Conservation (phyloP, 306 rosid genomes). For the Prunus mongolica region DNA sequence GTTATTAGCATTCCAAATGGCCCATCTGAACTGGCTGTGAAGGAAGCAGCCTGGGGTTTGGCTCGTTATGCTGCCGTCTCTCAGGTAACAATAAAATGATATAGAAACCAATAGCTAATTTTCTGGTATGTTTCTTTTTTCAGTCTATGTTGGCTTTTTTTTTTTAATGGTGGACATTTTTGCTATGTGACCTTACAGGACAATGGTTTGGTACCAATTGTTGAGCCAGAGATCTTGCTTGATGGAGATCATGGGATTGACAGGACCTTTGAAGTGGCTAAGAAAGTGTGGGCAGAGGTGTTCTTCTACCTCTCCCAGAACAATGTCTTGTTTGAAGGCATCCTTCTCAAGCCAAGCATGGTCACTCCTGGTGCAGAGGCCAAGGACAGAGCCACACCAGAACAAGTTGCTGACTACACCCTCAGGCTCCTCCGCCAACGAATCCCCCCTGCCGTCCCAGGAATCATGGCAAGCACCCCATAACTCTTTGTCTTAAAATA, state of each 20-base stretch:
- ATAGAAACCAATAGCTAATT: neutral
- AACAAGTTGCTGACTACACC: slow-evolving; percentile 73
- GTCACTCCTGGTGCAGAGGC: slow-evolving; percentile 92
- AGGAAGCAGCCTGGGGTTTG: slow-evolving; percentile 87
- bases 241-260: slow-evolving; percentile 87
- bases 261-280: slow-evolving; percentile 79
- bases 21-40: slow-evolving; percentile 91
- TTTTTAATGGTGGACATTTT: neutral
- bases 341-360: slow-evolving; percentile 98
- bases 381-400: slow-evolving; percentile 72
- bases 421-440: slow-evolving; percentile 78
- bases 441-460: slow-evolving; percentile 92
- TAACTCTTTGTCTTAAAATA: no score
- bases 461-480: slow-evolving; percentile 68
- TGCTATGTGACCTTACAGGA: slow-evolving; percentile 33
- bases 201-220: slow-evolving; percentile 83
- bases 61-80: slow-evolving; percentile 96
- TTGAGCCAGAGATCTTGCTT: slow-evolving; percentile 97
- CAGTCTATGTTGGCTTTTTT: no score
- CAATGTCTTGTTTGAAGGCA: slow-evolving; percentile 83
- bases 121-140: no score
- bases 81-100: slow-evolving; percentile 43
- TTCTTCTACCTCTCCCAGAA: slow-evolving; percentile 60
- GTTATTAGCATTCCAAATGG: slow-evolving; percentile 97
- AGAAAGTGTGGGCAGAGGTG: slow-evolving; percentile 89